Conservation (phyloP, 2,329 filamentous ascomycete species). For the Uncinocarpus reesii region DNA sequence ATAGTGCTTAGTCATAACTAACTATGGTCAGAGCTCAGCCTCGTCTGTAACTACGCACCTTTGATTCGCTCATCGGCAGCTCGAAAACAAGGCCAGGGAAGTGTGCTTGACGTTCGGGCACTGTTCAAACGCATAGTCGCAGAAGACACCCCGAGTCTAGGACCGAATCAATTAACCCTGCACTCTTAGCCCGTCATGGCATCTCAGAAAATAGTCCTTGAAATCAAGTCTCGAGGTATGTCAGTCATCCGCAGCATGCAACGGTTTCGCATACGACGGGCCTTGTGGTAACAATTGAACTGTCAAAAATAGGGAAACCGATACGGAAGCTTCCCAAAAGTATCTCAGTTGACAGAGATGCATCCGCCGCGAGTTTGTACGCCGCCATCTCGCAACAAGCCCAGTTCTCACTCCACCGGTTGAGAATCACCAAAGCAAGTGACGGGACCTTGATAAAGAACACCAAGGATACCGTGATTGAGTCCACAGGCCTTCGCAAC, state of each 20-base stretch:
- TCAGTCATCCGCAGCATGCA: too few relatives aligned
- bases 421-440: constrained; percentile 55
- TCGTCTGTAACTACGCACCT: too few relatives aligned
- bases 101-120: too few relatives aligned
- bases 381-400: constrained; percentile 45
- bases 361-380: constrained; percentile 48
- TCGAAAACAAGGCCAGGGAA: too few relatives aligned
- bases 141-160: too few relatives aligned
- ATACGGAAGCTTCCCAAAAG: constrained; percentile 51
- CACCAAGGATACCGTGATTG: constrained; percentile 42
- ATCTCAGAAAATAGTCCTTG: constrained; percentile 13
- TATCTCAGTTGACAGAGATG: constrained; percentile 43
- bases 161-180: too few relatives aligned
- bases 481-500: constrained; percentile 48
- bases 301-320: constrained; percentile 46
- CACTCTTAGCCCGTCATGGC: too few relatives aligned
- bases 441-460: constrained; percentile 52
- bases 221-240: constrained; percentile 17
- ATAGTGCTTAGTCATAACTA: too few relatives aligned
- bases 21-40: too few relatives aligned
- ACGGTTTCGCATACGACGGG: too few relatives aligned
- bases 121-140: too few relatives aligned
- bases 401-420: constrained; percentile 47
- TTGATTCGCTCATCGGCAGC: too few relatives aligned
- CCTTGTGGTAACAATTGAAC: neutral